Percentiles rank a stretch among this genome's conserved stretches.
Conservation (phyloP, 495 filamentous ascomycete species). For the Jackrogersella multiformis region DNA sequence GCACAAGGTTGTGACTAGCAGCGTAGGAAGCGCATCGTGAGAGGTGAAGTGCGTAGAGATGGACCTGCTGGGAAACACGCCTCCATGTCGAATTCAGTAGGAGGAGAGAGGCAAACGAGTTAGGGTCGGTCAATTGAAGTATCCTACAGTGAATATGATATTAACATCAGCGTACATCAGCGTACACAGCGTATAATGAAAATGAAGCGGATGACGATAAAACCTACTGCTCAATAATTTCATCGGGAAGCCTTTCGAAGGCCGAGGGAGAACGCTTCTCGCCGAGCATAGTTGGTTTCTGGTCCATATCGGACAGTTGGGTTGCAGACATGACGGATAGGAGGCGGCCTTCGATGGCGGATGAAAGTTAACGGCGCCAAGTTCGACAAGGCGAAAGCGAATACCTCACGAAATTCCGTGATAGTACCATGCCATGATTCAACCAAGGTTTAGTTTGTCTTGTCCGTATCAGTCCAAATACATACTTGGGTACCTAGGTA, state of each 20-base stretch:
- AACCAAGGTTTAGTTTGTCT: conserved; percentile 3
- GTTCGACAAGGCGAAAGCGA: conserved; percentile 12
- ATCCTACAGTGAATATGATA: conserved; percentile 62
- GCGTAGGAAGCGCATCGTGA: conserved; percentile 74
- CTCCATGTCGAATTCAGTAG: conserved; percentile 84
- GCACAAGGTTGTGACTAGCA: conserved; percentile 57
- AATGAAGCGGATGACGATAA: not conserved
- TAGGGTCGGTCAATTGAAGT: conserved; percentile 75
- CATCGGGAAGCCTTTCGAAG: conserved; percentile 59
- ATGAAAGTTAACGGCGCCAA: not conserved
- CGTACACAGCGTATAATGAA: no score
- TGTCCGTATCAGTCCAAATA: conserved; percentile 1
- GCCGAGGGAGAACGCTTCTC: conserved; percentile 39
- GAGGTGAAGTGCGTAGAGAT: conserved; percentile 81
- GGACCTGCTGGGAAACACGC: conserved; percentile 71
- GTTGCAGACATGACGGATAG: conserved; percentile 29
- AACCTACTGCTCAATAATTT: conserved; percentile 62
- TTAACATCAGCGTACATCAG: conserved; percentile 20
- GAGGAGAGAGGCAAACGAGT: conserved; percentile 84
- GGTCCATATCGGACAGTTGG: conserved; percentile 29
- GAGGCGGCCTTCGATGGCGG: not conserved
- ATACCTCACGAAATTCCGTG: conserved; percentile 7
- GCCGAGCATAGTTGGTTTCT: conserved; percentile 44
- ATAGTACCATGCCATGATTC: conserved; percentile 30
- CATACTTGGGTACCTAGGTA: not conserved